phyloP scores from a whole-genome alignment of 2,329 filamentous ascomycete genomes.

The Apiospora arundinis region DNA sequence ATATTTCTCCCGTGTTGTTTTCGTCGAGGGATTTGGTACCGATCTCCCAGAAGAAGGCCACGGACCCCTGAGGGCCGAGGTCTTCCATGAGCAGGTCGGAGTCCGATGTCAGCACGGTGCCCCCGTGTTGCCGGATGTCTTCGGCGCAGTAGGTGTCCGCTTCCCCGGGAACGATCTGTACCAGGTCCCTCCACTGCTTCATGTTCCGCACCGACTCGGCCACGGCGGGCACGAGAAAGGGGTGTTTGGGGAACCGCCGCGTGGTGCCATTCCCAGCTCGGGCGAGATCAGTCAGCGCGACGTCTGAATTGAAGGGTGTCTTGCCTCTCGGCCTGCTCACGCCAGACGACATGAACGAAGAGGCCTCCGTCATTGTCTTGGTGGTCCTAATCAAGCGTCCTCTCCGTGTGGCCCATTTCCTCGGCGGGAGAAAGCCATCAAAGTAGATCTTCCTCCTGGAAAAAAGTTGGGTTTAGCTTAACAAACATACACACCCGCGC shows the following conservation, averaged over 20 bases:
- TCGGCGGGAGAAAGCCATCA: conserved; percentile 77
- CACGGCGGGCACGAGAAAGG: conserved; percentile 79
- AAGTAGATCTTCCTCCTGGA: conserved; percentile 77
- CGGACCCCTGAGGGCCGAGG: conserved; percentile 64
- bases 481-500: conserved; percentile 24
- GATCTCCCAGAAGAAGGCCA: conserved; percentile 74
- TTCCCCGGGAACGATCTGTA: conserved; percentile 77
- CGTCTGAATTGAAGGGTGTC: neutral
- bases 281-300: conserved; percentile 14
- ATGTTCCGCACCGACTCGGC: conserved; percentile 70
- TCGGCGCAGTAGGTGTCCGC: conserved; percentile 82
- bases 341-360: conserved; percentile 42
- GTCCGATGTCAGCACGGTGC: conserved; percentile 77
- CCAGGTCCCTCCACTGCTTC: conserved; percentile 47
- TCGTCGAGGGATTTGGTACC: conserved; percentile 38
- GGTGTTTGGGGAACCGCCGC: conserved; percentile 48
- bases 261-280: neutral
- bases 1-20: conserved; percentile 25
- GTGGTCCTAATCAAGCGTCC: conserved; percentile 65
- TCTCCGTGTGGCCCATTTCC: conserved; percentile 69
- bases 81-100: conserved; percentile 84
- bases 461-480: conserved; percentile 29
- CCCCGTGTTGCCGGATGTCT: conserved; percentile 60
- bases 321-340: conserved; percentile 11
- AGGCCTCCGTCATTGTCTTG: conserved; percentile 58